Evolutionary conservation across 345 rosid species (phyloP), one percentile per base, ranked within the genome.

Genomic region (Eutrema japonicum): DNA sequence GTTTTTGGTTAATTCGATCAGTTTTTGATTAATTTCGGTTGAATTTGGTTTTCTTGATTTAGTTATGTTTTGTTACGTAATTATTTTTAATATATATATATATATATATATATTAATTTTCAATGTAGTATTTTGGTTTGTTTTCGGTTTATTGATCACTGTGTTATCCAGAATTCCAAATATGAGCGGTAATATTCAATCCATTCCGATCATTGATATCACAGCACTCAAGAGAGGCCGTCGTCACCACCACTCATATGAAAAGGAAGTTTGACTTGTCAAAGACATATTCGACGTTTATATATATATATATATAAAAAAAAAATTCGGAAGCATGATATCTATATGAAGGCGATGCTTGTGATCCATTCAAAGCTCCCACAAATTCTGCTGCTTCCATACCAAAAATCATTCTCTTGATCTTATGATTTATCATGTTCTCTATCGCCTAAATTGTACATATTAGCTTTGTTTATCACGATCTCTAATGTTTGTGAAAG

Each of bases 261-360:
- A 30, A 66, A 57, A 47, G 2, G 6, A 74, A 57, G 66, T 66
- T 66, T 74, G 72, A 74, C 66, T 74, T 57, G 38, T 57, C 72
- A 66, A 66, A 10, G 12, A 16, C 18, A 18, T 18, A 18, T 18
- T 18, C 18, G 18, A 18, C 18, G 18, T 18, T 18, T 18, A 18
- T 18, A 18, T 18, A 18, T 18, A 18, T 18, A 18, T 18, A 18
- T 18, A 18, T 18, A 18, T 18, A 18, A 18, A 18, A 18, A 18
- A 18, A 18, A 18, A 18, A 0, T 18, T 18, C 22, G 22, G 2
- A 22, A 22, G 26, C 26, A 22, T 22, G 26, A 22, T 22, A 22
- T 22, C 26, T 22, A 22, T 22, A 22, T 22, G 26, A 22, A 22
- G 26, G 26, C 26, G 2, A 22, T 22, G 26, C 26, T 22, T 22